phyloP scores from a whole-genome alignment of 148 eudicot genomes.

The Rhododendron williamsianum region DNA sequence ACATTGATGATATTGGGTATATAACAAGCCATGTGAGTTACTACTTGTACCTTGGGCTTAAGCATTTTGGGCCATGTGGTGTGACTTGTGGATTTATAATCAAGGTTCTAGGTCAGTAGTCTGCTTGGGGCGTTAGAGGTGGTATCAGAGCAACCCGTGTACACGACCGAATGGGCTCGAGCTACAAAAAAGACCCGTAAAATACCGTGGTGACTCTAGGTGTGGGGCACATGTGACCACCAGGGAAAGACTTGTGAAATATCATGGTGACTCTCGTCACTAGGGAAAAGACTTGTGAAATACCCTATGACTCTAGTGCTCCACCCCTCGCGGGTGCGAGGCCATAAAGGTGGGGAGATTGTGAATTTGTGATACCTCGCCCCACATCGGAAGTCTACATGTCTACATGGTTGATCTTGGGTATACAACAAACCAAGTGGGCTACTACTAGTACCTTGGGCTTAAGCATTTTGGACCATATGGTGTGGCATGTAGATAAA shows the following conservation, averaged over 20 bases:
- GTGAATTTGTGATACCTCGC: background rate
- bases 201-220: background rate
- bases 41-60: background rate
- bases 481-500: background rate
- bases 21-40: background rate
- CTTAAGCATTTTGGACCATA: background rate
- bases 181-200: background rate
- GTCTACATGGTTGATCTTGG: background rate
- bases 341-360: background rate
- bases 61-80: background rate
- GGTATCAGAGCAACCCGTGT: background rate
- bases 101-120: background rate
- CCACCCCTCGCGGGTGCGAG: background rate
- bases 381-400: background rate
- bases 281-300: too few species aligned
- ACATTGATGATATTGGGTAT: background rate
- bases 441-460: background rate
- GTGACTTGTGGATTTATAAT: background rate
- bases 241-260: background rate
- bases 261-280: background rate
- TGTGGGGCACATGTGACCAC: background rate
- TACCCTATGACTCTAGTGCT: background rate
- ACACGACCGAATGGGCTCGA: background rate
- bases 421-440: background rate
- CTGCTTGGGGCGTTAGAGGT: background rate